Conservation (phyloP, 2,329 filamentous ascomycete genomes). For the Biscogniauxia marginata region DNA sequence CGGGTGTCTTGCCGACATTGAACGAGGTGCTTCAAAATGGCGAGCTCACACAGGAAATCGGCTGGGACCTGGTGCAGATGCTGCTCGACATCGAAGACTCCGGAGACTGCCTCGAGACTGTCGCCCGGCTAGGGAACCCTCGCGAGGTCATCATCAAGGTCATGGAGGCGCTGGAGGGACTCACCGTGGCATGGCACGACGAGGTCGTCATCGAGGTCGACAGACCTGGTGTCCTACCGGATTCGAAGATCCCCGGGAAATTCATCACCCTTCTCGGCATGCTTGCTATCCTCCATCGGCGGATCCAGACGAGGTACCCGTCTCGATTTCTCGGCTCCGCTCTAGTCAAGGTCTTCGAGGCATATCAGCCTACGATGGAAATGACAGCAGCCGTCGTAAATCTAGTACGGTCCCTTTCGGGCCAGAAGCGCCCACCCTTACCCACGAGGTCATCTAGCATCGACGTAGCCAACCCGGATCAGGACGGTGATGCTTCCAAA, state of each 20-base stretch:
- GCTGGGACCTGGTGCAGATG: constrained; percentile 80
- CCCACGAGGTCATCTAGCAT: constrained; percentile 59
- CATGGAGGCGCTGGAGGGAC: constrained; percentile 65
- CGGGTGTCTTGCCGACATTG: constrained; percentile 64
- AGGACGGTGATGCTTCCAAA: constrained; percentile 51
- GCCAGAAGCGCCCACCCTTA: constrained; percentile 62
- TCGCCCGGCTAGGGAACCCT: constrained; percentile 76
- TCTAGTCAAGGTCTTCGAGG: constrained; percentile 68
- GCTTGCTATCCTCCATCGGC: constrained; percentile 68
- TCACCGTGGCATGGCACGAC: constrained; percentile 48
- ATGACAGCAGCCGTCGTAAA: constrained; percentile 70
- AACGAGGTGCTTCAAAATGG: constrained; percentile 68
- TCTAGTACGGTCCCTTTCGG: constrained; percentile 67
- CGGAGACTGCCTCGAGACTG: constrained; percentile 69
- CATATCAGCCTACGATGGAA: constrained; percentile 64
- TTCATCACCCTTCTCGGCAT: constrained; percentile 71
- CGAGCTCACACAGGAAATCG: constrained; percentile 70
- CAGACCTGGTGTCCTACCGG: constrained; percentile 35
- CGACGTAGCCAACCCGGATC: constrained; percentile 53
- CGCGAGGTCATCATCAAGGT: constrained; percentile 80
- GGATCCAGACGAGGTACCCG: constrained; percentile 75
- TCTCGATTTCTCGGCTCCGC: constrained; percentile 76
- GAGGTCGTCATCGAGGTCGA: constrained; percentile 40
- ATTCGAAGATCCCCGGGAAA: constrained; percentile 39
- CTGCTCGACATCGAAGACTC: constrained; percentile 66